Evolutionary conservation across 129 eudicot genomes (phyloP).

Genomic region (Solidago caesia): DNA sequence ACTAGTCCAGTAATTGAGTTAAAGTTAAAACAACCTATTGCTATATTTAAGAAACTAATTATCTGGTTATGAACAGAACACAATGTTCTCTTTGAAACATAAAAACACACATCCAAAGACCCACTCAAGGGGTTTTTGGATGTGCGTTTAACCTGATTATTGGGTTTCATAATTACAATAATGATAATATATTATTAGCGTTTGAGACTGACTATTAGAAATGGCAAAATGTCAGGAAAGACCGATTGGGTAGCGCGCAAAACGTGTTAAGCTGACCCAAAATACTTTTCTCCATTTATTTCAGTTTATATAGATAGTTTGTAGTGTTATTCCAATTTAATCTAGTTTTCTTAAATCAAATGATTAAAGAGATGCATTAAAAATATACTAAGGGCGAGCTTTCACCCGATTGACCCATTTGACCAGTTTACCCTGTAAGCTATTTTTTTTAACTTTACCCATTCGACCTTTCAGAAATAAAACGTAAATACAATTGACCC

Average conservation of each 20-base stretch:
- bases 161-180: not conserved
- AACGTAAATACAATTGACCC: not conserved
- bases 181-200: not conserved
- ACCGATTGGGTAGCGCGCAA: no score
- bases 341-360: not conserved
- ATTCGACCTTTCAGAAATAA: not conserved
- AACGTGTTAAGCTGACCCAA: no score
- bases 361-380: not conserved
- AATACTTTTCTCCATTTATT: no score
- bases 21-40: not conserved
- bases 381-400: not conserved
- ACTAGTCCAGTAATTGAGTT: not conserved
- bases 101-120: not conserved
- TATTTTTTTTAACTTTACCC: not conserved
- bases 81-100: not conserved
- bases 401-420: not conserved
- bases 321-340: not conserved
- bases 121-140: not conserved
- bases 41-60: not conserved
- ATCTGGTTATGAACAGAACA: not conserved
- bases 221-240: not conserved
- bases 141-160: constrained; percentile 13
- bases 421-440: not conserved
- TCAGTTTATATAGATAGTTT: no score
- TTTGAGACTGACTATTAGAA: not conserved